Percentiles rank a stretch among this genome's conserved stretches.
phyloP scores from a whole-genome alignment of 495 filamentous ascomycete genomes.

The Pyrenula aspistea region DNA sequence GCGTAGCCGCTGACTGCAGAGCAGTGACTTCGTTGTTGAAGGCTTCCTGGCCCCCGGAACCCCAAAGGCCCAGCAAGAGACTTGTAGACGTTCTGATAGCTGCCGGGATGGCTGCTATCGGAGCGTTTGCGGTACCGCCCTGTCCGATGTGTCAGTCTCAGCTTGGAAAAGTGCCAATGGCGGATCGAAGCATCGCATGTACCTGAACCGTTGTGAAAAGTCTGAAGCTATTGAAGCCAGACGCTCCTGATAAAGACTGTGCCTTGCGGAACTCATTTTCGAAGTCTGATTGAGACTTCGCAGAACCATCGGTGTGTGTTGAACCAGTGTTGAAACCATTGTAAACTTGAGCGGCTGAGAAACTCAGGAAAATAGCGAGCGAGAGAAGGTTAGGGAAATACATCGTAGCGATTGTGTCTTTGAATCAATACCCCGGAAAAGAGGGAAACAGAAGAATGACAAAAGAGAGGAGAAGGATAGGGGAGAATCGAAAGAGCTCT shows the following conservation, averaged over 20 bases:
- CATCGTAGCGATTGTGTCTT: conserved; percentile 22
- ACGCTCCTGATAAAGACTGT: conserved; percentile 53
- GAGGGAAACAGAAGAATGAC: not conserved
- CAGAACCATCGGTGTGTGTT: conserved; percentile 45
- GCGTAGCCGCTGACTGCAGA: conserved; percentile 46
- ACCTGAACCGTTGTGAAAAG: conserved; percentile 46
- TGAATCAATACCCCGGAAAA: no score
- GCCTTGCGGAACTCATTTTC: conserved; percentile 58
- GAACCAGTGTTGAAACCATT: conserved; percentile 81
- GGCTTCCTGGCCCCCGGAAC: conserved; percentile 48
- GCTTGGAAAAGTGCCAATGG: conserved; percentile 1
- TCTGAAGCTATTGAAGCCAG: conserved; percentile 63
- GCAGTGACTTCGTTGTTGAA: conserved; percentile 61
- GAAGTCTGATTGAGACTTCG: conserved; percentile 55
- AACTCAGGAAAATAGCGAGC: conserved; percentile 30
- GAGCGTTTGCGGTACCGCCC: conserved; percentile 43
- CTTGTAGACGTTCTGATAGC: conserved; percentile 62
- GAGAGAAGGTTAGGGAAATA: conserved; percentile 26
- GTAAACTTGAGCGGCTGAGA: conserved; percentile 32
- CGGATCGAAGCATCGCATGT: not conserved
- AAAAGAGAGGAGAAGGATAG: conserved; percentile 1
- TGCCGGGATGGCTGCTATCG: conserved; percentile 61
- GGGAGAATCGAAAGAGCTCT: not conserved
- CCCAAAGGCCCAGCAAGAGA: conserved; percentile 70
- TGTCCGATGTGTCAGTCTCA: conserved; percentile 21